Conservation (phyloP, 2,329 filamentous ascomycete genomes). For the Ceratocystis papillata region DNA sequence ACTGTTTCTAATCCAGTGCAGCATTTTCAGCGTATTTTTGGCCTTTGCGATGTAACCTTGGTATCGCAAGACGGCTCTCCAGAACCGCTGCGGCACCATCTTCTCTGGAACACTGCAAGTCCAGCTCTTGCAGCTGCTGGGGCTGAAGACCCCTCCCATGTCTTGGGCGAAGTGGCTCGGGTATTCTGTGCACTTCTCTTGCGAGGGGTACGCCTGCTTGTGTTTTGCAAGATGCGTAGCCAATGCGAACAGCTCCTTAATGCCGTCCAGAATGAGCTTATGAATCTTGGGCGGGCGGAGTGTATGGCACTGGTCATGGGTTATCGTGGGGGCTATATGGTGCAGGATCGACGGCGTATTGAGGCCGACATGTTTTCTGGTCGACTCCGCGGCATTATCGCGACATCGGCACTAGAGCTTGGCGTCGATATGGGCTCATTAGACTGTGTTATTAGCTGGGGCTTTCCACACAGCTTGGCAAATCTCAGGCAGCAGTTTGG, state of each 20-base stretch:
- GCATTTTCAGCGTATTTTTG: slow-evolving; percentile 93
- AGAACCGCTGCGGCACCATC: slow-evolving; percentile 30
- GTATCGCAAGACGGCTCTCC: slow-evolving; percentile 90
- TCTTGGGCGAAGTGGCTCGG: slow-evolving; percentile 60
- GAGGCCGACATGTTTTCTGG: slow-evolving; percentile 97
- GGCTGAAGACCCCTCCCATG: slow-evolving; percentile 14
- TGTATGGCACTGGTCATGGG: slow-evolving; percentile 78
- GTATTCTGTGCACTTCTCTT: slow-evolving; percentile 84
- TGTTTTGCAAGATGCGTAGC: slow-evolving; percentile 79
- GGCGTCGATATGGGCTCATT: slow-evolving; percentile 91
- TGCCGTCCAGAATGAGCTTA: slow-evolving; percentile 68
- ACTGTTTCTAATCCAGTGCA: slow-evolving; percentile 86
- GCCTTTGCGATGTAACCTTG: slow-evolving; percentile 66
- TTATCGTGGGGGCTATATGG: slow-evolving; percentile 88
- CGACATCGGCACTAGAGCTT: slow-evolving; percentile 83
- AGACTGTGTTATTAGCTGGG: slow-evolving; percentile 86
- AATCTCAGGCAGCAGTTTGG: slow-evolving; percentile 93
- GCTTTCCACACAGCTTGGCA: slow-evolving; percentile 90
- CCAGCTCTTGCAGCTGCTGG: slow-evolving; percentile 1
- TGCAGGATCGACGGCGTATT: slow-evolving; percentile 77
- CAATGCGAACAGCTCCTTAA: slow-evolving; percentile 77
- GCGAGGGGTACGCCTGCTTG: slow-evolving; percentile 80
- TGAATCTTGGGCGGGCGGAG: slow-evolving; percentile 60
- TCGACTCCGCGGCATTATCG: slow-evolving; percentile 82
- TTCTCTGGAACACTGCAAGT: slow-evolving; percentile 21